These are phyloP conservation scores for Entoloma clypeatum DNA, from an alignment of 1,284 basidiomycete species.

Conservation along the genomic window DNA sequence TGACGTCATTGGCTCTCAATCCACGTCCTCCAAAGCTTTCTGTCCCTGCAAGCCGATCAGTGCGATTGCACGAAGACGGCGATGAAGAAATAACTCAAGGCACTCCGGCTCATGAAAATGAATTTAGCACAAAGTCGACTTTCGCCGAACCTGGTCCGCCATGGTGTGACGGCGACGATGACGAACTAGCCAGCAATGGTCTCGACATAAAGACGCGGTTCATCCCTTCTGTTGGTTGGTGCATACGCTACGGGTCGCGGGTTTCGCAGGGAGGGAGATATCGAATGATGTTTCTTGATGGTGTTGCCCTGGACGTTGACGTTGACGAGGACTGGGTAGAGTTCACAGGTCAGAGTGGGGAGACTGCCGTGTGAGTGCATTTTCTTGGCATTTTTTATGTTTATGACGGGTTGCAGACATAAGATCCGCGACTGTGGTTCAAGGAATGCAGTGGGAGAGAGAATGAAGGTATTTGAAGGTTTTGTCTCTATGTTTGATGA, in stretches of 20 bases:
- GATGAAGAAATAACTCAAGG: constrained; percentile 1
- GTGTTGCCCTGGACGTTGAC: constrained; percentile 38
- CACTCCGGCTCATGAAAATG: neutral
- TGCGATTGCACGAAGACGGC: constrained; percentile 4
- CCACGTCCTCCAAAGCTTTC: constrained; percentile 26
- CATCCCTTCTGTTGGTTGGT: constrained; percentile 42
- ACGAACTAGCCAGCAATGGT: constrained; percentile 2
- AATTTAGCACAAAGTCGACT: constrained; percentile 3
- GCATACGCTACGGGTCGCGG: constrained; percentile 35
- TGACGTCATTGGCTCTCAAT: constrained; percentile 21
- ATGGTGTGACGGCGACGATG: constrained; percentile 7
- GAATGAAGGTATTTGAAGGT: constrained; percentile 41
- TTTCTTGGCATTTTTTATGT: neutral
- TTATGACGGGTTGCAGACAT: constrained; percentile 22
- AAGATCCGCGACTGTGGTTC: constrained; percentile 33
- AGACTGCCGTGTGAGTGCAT: constrained; percentile 26
- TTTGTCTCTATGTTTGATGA: constrained; percentile 42
- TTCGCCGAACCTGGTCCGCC: constrained; percentile 4
- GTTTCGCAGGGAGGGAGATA: constrained; percentile 37
- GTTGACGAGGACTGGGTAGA: constrained; percentile 40
- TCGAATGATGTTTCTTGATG: constrained; percentile 46
- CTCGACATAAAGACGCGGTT: constrained; percentile 29
- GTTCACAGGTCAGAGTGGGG: constrained; percentile 27
- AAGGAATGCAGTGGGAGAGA: constrained; percentile 32
- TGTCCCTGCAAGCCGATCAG: constrained; percentile 2